Evolutionary conservation across 345 rosid species (phyloP), one percentile per base, ranked within the genome.

Genomic region (Brassica cretica): DNA sequence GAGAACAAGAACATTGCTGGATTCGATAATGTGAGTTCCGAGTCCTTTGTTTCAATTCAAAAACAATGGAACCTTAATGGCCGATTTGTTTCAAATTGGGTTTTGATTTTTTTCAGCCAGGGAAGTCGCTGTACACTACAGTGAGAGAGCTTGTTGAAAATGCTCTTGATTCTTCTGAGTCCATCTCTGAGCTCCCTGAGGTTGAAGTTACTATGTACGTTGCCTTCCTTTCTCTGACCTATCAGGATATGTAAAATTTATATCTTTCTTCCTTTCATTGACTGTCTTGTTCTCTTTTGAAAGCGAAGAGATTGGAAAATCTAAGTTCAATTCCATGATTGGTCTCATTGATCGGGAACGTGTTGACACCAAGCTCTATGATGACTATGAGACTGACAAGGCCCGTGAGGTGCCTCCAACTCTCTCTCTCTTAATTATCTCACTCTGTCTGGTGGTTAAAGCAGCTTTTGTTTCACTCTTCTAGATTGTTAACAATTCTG

Each of bases 1-100:
- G 98, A 94, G 88, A 94, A 92, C 85, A 92, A 94, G 86, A 94
- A 94, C 83, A 91, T 94, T 67, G 98, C 98, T 71, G 98, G 98
- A n/a, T 94, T 94, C 44, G 98, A 92, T 74, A 94, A 92, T 72
- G 98, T 92, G 75, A 85, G 93, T 78, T 69, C 12, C 10, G 15
- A 55, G 76, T 68, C 14, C 16, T 61, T 63, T 6, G 32, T 75
- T 62, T 75, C 6, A 41, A 3, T 46, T 8, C 0, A 35, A 35
- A 39, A 12, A 46, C 55, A 2, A 46, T 14, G 55, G 55, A 44
- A 44, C 58, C 7, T n/a, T 51, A n/a, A 2, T 16, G 1, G 9
- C 24, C 24, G 24, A 16, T 15, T 53, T n/a, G n/a, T 74, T 71
- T 72, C 69, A 32, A 16, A 35, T 51, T 51, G 61, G 24, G 24